Evolutionary conservation across 495 filamentous ascomycete species (phyloP).

Genomic region (Letharia lupina): DNA sequence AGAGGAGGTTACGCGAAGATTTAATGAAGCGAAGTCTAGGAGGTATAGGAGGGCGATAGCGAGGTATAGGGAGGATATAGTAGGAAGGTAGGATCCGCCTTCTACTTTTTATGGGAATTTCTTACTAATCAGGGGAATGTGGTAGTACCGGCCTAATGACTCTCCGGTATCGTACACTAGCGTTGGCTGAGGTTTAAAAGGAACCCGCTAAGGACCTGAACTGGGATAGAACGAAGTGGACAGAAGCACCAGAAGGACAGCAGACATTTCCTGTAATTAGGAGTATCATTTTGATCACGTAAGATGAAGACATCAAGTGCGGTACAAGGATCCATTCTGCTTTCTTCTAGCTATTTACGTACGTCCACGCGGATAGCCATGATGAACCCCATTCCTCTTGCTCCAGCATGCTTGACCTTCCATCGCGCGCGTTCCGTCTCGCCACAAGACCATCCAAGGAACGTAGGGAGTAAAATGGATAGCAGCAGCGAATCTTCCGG

Average conservation of each 20-base stretch:
- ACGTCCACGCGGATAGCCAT: neutral
- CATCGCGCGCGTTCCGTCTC: constrained; percentile 9
- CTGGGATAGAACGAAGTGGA: no score
- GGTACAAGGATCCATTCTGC: neutral
- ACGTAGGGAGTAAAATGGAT: constrained; percentile 10
- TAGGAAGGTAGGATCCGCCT: no score
- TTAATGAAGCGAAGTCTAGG: no score
- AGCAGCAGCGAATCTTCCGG: constrained; percentile 15
- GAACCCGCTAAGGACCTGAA: neutral
- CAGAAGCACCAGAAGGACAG: no score
- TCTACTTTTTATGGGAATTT: no score
- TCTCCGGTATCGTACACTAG: no score
- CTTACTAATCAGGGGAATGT: no score
- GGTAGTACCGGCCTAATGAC: no score
- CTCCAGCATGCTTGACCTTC: constrained; percentile 7
- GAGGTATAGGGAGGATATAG: no score
- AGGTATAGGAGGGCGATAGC: no score
- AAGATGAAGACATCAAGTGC: neutral
- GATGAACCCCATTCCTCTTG: neutral
- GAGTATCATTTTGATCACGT: neutral
- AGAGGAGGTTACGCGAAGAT: no score
- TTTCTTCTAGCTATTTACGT: neutral
- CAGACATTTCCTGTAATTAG: neutral
- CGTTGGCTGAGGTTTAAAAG: no score
- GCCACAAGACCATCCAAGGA: constrained; percentile 10